phyloP scores from a whole-genome alignment of 2,329 filamentous ascomycete genomes.

The Graphiopsis chlorocephala region DNA sequence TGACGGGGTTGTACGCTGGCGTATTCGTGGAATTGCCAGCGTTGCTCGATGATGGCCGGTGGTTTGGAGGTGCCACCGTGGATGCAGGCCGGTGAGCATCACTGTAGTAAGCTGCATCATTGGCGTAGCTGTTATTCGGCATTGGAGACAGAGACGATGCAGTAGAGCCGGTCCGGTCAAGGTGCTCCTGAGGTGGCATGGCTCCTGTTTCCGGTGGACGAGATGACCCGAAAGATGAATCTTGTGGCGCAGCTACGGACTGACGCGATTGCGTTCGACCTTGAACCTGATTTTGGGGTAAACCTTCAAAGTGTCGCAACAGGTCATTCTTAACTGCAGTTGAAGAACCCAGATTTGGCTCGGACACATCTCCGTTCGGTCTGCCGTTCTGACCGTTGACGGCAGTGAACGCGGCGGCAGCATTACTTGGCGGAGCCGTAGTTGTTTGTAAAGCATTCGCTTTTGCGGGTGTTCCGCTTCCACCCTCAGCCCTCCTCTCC shows the following conservation, averaged over 20 bases:
- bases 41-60: constrained; percentile 28
- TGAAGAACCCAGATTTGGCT: constrained; percentile 41
- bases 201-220: not conserved
- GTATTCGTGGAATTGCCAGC: constrained; percentile 17
- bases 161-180: constrained; percentile 5
- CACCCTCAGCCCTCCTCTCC: constrained; percentile 53
- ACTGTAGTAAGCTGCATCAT: constrained; percentile 26
- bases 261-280: constrained; percentile 8
- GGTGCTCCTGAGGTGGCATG: constrained; percentile 2
- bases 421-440: constrained; percentile 29
- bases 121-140: constrained; percentile 23
- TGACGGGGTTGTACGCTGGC: constrained; percentile 23
- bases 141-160: constrained; percentile 31
- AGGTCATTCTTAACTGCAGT: constrained; percentile 58
- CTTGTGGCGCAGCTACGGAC: not conserved
- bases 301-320: constrained; percentile 61
- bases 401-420: constrained; percentile 52
- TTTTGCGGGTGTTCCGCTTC: constrained; percentile 36
- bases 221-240: not conserved
- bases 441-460: constrained; percentile 31
- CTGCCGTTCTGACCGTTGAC: constrained; percentile 48
- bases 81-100: not conserved
- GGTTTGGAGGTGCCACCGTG: constrained; percentile 14
- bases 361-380: constrained; percentile 40
- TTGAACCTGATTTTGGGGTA: constrained; percentile 49